A percentile compares a stretch with the other conserved stretches of the same genome.
phyloP scores from a whole-genome alignment of 148 eudicot genomes.

The Nepenthes gracilis region DNA sequence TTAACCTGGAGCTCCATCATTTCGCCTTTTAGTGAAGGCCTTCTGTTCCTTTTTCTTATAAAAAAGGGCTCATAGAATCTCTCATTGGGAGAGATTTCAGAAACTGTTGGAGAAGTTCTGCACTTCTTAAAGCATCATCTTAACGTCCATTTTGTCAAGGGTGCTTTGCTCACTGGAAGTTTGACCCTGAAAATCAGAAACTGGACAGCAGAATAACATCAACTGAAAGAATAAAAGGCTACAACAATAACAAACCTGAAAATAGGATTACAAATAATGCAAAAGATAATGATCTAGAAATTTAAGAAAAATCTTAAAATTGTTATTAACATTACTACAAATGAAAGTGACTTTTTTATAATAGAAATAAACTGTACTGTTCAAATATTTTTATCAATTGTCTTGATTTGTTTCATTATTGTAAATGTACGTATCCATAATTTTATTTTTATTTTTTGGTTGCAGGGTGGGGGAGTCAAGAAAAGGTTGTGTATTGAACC shows the following conservation, averaged over 20 bases:
- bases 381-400: no score
- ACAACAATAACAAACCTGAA: conserved; percentile 1
- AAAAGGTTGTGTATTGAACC: no score
- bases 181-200: conserved; percentile 34
- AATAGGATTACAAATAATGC: background rate
- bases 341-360: no score
- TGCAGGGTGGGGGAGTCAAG: no score
- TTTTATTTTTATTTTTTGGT: no score
- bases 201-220: conserved; percentile 12
- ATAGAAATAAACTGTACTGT: no score
- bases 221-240: conserved; percentile 1
- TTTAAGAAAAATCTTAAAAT: no score
- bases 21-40: conserved; percentile 18
- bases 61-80: conserved; percentile 16
- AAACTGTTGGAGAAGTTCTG: conserved; percentile 17
- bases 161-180: conserved; percentile 37
- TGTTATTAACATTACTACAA: no score
- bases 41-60: conserved; percentile 24
- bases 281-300: no score
- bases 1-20: conserved; percentile 41
- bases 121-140: conserved; percentile 24
- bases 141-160: conserved; percentile 17
- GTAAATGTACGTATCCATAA: no score
- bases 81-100: conserved; percentile 24
- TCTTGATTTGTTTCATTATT: no score